Base-by-base conservation (phyloP, 106 monocot genomes). In the Dioscorea dumetorum region DNA sequence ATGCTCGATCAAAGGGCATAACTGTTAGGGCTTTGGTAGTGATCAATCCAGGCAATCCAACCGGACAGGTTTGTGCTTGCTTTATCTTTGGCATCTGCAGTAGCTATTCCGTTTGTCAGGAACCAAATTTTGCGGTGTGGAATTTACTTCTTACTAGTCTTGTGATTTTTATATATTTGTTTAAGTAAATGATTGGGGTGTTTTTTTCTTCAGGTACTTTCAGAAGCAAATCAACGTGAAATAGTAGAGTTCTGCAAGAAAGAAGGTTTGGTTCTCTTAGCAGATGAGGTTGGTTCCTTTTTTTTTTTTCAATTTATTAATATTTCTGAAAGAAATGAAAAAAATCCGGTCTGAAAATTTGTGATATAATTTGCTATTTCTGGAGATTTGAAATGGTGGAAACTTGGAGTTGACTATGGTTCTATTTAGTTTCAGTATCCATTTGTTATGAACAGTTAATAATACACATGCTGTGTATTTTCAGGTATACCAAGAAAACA, bases 21-120 rank as follows among this genome's bases (percentile, higher is more conserved):
- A 77, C 75, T 64, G 92, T 97, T 54, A 86, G 97, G 72, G 78
- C 89, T 31, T 53, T 97, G 3, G 97, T 97, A 16, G 97, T 97
- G 48, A 97, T 97, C 66, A 97, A 97, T 77, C 97, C 97, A 60
- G 97, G 97, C 61, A 97, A 97, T 68, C 97, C 97, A 33, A 97
- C 97, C 49, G 97, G 97, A 33, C 97, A 97, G 91, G 97, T 97
- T 74, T 63, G 63, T 62, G 22, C 64, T 53, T 17, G 3, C 54
- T 17, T 24, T 19, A 11, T 33, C 33, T 19, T 66, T 13, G 49
- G 20, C 41, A 41, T 41, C 10, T 6, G 41, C 10, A 41, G 41
- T 41, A 41, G 41, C 10, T 41, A 41, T 41, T 41, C 10, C 41
- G 6, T 41, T 41, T 41, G 6, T 41, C 6, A 41, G 2, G 10